Percentiles rank a stretch among this genome's conserved stretches.
Conservation (phyloP, 2,329 filamentous ascomycete species). For the Verticillium tricorpus region DNA sequence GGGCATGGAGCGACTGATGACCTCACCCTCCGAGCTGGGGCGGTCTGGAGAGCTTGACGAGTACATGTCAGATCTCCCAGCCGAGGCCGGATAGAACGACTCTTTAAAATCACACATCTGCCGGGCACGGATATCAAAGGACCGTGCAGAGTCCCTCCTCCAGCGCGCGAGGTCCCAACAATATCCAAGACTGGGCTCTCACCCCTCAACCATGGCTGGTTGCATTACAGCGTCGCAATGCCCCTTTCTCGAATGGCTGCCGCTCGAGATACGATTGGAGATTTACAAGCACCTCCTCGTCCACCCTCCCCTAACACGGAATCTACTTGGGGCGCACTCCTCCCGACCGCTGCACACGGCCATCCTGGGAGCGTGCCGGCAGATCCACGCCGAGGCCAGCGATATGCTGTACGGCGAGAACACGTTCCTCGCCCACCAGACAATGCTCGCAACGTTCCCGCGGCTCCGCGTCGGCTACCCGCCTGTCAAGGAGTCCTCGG, state of each 20-base stretch:
- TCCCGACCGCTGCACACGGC: conserved; percentile 24
- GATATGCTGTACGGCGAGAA: conserved; percentile 38
- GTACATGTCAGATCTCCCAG: neutral
- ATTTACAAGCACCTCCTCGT: conserved; percentile 39
- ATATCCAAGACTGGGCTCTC: neutral
- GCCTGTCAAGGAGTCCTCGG: conserved; percentile 23
- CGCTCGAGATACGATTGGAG: conserved; percentile 40
- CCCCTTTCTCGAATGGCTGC: conserved; percentile 31
- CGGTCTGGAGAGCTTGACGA: neutral
- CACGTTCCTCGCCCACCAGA: conserved; percentile 37
- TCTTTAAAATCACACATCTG: neutral
- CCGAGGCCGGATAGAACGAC: neutral
- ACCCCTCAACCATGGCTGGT: neutral
- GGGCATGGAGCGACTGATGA: neutral
- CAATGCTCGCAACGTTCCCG: conserved; percentile 34
- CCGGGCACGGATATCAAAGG: neutral
- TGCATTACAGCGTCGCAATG: neutral
- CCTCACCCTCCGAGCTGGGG: neutral
- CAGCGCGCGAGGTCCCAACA: neutral
- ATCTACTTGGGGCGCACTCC: neutral
- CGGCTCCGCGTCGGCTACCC: conserved; percentile 28
- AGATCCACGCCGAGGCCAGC: conserved; percentile 34
- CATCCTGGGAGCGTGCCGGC: conserved; percentile 35
- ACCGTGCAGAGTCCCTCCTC: neutral
- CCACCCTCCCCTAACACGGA: conserved; percentile 18